Evolutionary conservation across 2,329 filamentous ascomycete species (phyloP).

Genomic region (Zasmidium citrigriseum): DNA sequence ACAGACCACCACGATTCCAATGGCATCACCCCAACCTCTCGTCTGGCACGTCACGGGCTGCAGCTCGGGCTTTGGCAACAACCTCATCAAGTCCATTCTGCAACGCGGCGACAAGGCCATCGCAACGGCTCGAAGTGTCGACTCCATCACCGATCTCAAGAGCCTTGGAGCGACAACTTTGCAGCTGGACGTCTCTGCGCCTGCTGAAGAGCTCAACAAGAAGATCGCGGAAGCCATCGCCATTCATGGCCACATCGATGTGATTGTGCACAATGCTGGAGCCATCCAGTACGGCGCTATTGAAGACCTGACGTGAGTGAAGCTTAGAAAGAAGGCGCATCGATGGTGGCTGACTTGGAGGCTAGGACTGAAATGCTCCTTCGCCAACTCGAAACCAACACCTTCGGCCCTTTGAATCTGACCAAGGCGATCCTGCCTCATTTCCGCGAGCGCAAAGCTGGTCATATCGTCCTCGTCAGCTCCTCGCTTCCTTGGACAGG

Average conservation of each 20-base stretch:
- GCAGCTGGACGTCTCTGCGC: conserved; percentile 41
- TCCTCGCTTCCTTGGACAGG: conserved; percentile 1
- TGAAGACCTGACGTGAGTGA: conserved; percentile 14
- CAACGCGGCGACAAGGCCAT: conserved; percentile 43
- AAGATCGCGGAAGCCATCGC: conserved; percentile 35
- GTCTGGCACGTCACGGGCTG: conserved; percentile 8
- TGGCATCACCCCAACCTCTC: neutral
- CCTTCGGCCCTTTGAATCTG: conserved; percentile 22
- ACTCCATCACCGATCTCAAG: conserved; percentile 14
- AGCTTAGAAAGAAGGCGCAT: neutral
- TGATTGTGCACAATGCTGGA: conserved; percentile 43
- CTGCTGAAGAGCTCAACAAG: conserved; percentile 37
- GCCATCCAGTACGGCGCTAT: conserved; percentile 25
- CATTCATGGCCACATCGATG: conserved; percentile 40
- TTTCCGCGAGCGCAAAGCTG: conserved; percentile 18
- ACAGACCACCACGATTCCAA: neutral
- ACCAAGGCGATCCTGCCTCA: conserved; percentile 20
- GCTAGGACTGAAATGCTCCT: neutral
- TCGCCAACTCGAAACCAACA: conserved; percentile 17
- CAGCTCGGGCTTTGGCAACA: conserved; percentile 5
- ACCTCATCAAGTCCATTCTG: neutral
- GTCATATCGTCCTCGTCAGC: conserved; percentile 7
- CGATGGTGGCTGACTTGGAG: neutral
- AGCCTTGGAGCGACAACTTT: conserved; percentile 14
- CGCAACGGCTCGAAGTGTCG: conserved; percentile 44